phyloP scores from a whole-genome alignment of 1,284 basidiomycete genomes.

The Anthracocystis setariae region DNA sequence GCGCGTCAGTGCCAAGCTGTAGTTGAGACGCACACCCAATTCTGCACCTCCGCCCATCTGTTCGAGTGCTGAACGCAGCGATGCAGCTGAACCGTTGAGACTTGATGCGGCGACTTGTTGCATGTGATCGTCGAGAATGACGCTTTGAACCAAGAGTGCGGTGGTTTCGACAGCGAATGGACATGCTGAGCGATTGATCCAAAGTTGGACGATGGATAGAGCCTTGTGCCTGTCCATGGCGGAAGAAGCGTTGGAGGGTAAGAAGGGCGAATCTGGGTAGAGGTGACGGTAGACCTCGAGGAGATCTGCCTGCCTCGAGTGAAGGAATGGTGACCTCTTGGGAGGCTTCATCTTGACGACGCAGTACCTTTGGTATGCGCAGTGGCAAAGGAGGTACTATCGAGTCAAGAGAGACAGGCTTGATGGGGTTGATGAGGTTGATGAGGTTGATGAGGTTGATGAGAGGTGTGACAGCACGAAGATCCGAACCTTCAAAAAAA shows the following conservation, averaged over 20 bases:
- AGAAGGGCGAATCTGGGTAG: constrained; percentile 30
- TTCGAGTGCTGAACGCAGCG: constrained; percentile 30
- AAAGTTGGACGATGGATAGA: constrained; percentile 53
- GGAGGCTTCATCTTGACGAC: constrained; percentile 40
- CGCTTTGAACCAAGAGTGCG: constrained; percentile 53
- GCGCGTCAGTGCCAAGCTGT: constrained; percentile 60
- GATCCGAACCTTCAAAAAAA: constrained; percentile 6
- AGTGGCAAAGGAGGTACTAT: not conserved
- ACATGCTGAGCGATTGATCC: constrained; percentile 61
- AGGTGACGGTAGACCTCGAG: constrained; percentile 45
- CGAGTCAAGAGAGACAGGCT: too few relatives aligned
- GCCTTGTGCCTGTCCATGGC: constrained; percentile 17
- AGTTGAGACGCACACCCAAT: constrained; percentile 46
- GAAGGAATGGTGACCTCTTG: constrained; percentile 44
- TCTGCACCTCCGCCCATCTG: constrained; percentile 43
- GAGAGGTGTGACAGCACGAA: constrained; percentile 8
- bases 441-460: constrained; percentile 6
- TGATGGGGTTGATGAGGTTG: not conserved
- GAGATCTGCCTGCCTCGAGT: constrained; percentile 40
- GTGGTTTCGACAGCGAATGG: constrained; percentile 64
- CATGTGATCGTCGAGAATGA: constrained; percentile 53
- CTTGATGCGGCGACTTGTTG: constrained; percentile 24
- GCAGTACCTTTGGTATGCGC: not conserved
- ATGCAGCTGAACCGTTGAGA: constrained; percentile 2
- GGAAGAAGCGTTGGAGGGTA: constrained; percentile 9